Conservation (phyloP, 495 filamentous ascomycete species). For the Neurospora sp. region DNA sequence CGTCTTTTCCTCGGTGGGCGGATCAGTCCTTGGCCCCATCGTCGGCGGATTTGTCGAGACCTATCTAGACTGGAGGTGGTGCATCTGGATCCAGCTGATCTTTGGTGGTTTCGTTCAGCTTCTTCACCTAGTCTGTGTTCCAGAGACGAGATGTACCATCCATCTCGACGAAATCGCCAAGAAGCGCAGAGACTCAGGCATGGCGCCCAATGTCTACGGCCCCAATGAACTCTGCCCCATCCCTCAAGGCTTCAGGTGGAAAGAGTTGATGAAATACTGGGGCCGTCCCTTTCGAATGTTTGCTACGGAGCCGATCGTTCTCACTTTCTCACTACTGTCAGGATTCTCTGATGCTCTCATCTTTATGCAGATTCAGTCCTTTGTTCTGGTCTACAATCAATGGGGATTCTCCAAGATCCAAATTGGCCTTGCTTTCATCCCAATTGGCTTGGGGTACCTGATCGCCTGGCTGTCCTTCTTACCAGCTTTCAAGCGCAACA, state of each 20-base stretch:
- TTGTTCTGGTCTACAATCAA: conserved; percentile 52
- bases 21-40: conserved; percentile 67
- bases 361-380: conserved; percentile 68
- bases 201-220: conserved; percentile 48
- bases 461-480: conserved; percentile 55
- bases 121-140: conserved; percentile 56
- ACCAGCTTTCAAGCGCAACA: conserved; percentile 50
- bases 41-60: conserved; percentile 67
- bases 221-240: conserved; percentile 48
- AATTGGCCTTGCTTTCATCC: conserved; percentile 52
- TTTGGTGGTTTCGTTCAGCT: conserved; percentile 57
- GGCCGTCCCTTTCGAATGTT: conserved; percentile 70
- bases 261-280: conserved; percentile 53
- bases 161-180: conserved; percentile 59
- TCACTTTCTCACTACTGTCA: conserved; percentile 59
- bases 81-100: conserved; percentile 73
- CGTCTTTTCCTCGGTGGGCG: conserved; percentile 66
- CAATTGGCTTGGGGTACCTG: conserved; percentile 56
- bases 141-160: conserved; percentile 59
- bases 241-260: conserved; percentile 38
- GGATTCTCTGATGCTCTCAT: conserved; percentile 76
- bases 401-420: conserved; percentile 49
- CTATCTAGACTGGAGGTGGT: conserved; percentile 63
- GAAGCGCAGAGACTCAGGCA: conserved; percentile 47
- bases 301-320: conserved; percentile 64